A percentile compares a stretch with the other conserved stretches of the same genome.
Conservation (phyloP, 1,284 basidiomycete species). For the Acaromyces ingoldii region DNA sequence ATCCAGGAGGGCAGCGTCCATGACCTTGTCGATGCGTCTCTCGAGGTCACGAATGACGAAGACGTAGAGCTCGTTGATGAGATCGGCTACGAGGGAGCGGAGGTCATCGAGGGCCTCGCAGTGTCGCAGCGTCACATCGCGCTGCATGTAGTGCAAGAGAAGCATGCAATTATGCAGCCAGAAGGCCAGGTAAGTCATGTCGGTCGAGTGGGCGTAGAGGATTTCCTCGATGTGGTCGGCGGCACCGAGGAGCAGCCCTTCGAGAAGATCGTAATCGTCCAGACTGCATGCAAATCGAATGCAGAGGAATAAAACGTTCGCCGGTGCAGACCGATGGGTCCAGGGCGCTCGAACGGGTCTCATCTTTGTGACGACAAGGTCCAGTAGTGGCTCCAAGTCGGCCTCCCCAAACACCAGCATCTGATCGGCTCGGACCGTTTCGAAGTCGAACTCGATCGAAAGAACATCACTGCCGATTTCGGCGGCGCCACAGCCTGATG, state of each 20-base stretch:
- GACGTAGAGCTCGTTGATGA: slow-evolving; percentile 86
- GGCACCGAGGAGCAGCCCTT: slow-evolving; percentile 82
- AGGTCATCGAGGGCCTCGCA: slow-evolving; percentile 22
- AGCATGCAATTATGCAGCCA: slow-evolving; percentile 90
- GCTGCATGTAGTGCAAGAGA: slow-evolving; percentile 82
- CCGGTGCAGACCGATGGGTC: slow-evolving; percentile 49
- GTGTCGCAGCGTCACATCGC: slow-evolving; percentile 24
- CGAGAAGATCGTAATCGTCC: slow-evolving; percentile 58
- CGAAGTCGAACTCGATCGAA: slow-evolving; percentile 36
- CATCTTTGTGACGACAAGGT: slow-evolving; percentile 67
- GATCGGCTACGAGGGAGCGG: slow-evolving; percentile 48
- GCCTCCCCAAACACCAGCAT: slow-evolving; percentile 87
- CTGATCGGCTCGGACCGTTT: slow-evolving; percentile 29
- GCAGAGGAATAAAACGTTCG: slow-evolving; percentile 57
- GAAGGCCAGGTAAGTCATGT: slow-evolving; percentile 79
- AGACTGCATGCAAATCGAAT: slow-evolving; percentile 65
- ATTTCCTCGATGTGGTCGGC: slow-evolving; percentile 86
- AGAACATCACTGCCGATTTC: slow-evolving; percentile 38
- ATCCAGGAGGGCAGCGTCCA: slow-evolving; percentile 79
- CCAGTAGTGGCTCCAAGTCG: slow-evolving; percentile 70
- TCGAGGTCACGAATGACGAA: slow-evolving; percentile 92
- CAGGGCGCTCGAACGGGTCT: slow-evolving; percentile 57
- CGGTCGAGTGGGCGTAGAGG: slow-evolving; percentile 66
- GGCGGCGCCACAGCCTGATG: slow-evolving; percentile 37
- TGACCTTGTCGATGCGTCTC: slow-evolving; percentile 74